Conservation (phyloP, 2,329 filamentous ascomycete genomes). For the Hirsutella thompsonii region DNA sequence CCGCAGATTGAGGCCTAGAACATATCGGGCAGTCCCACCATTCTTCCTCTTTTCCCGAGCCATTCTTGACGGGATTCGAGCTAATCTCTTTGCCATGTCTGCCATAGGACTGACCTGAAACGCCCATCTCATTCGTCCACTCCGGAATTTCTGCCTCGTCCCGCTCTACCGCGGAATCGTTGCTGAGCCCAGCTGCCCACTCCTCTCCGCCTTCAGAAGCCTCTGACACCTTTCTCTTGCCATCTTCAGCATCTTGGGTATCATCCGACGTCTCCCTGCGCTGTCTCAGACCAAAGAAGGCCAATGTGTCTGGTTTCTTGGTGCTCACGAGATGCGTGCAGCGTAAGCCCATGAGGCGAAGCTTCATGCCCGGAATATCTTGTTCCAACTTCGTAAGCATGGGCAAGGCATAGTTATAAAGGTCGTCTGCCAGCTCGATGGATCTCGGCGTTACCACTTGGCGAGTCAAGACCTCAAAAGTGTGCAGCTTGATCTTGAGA, state of each 20-base stretch:
- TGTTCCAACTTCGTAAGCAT: constrained; percentile 77
- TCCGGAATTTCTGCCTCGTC: not conserved
- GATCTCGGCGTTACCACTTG: constrained; percentile 66
- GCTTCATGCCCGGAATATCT: constrained; percentile 64
- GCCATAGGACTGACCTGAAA: constrained; percentile 4
- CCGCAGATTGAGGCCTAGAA: constrained; percentile 55
- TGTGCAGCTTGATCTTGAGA: constrained; percentile 87
- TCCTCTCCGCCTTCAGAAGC: constrained; percentile 23
- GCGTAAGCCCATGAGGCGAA: constrained; percentile 78
- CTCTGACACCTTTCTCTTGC: constrained; percentile 23
- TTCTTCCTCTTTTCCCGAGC: constrained; percentile 24
- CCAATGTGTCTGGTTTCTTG: constrained; percentile 63
- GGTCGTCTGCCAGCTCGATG: constrained; percentile 60
- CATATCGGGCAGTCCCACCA: constrained; percentile 88
- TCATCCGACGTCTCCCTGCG: constrained; percentile 10
- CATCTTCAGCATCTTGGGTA: constrained; percentile 5
- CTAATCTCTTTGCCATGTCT: constrained; percentile 38
- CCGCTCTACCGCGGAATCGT: constrained; percentile 25
- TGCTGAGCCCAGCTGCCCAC: constrained; percentile 59
- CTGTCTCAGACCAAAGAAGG: constrained; percentile 61
- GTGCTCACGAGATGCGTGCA: constrained; percentile 80
- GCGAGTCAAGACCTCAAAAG: constrained; percentile 80
- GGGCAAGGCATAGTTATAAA: constrained; percentile 70
- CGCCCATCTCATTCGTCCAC: not conserved
- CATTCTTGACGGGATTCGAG: constrained; percentile 27